Conservation (phyloP, 352 stramenopile species). For the Lagenidium giganteum region DNA sequence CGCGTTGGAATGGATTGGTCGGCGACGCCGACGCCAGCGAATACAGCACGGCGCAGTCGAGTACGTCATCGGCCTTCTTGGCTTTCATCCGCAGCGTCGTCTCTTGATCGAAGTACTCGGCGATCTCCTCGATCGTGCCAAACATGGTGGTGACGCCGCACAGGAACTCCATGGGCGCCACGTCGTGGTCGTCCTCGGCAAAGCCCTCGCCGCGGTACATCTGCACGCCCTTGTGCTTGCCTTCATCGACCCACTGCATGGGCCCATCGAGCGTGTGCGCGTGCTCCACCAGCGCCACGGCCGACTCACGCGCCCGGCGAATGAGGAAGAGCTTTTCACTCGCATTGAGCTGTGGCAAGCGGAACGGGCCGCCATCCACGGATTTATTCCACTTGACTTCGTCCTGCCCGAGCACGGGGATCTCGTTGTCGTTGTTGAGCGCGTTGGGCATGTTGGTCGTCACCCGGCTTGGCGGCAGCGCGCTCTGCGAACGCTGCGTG, state of each 20-base stretch:
- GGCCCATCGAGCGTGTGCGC: slow-evolving; percentile 57
- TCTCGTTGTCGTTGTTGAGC: no score
- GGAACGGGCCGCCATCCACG: no score
- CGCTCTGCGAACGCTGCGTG: no score
- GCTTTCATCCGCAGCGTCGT: slow-evolving; percentile 42
- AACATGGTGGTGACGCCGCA: slow-evolving; percentile 65
- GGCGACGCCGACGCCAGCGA: slow-evolving; percentile 24
- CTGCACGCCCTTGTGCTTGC: slow-evolving; percentile 56
- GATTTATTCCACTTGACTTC: no score
- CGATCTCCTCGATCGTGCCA: slow-evolving; percentile 49
- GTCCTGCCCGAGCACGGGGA: no score
- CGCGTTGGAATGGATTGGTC: slow-evolving; percentile 39
- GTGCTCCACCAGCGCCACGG: slow-evolving; percentile 51
- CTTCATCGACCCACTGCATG: slow-evolving; percentile 62
- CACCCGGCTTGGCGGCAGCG: no score
- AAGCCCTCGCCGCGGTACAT: slow-evolving; percentile 66
- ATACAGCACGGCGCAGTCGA: slow-evolving; percentile 57
- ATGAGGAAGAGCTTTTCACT: no score
- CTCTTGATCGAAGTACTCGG: slow-evolving; percentile 45
- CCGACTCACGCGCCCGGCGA: slow-evolving; percentile 51
- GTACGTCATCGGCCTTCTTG: slow-evolving; percentile 46
- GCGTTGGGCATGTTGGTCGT: no score
- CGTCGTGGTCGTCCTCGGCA: slow-evolving; percentile 24
- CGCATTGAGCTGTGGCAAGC: no score
- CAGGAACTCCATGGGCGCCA: slow-evolving; percentile 54